Percentiles rank a stretch among this genome's conserved stretches.
These are phyloP conservation scores for Erysimum cheiranthoides DNA, from an alignment of 345 rosid genomes.

Conservation along the genomic window DNA sequence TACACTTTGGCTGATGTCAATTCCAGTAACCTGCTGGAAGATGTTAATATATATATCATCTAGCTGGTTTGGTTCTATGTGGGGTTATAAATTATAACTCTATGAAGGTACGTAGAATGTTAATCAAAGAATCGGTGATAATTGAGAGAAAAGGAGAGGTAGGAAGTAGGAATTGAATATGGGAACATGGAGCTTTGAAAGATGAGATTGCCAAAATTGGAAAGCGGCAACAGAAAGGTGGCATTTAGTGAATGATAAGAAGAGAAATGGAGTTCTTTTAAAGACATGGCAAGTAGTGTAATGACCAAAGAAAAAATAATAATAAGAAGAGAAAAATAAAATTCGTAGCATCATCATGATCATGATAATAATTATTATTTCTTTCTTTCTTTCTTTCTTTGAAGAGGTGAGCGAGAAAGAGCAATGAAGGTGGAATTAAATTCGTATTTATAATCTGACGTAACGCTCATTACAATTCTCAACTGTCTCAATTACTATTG, in stretches of 20 bases:
- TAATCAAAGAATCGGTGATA: conserved; percentile 29
- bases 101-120: conserved; percentile 33
- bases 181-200: conserved; percentile 51
- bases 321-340: neutral
- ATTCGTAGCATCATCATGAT: conserved; percentile 45
- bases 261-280: conserved; percentile 39
- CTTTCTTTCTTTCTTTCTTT: conserved; percentile 18
- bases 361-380: conserved; percentile 38
- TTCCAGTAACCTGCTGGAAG: conserved; percentile 30
- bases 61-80: conserved; percentile 39
- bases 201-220: conserved; percentile 53
- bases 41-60: conserved; percentile 31
- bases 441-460: conserved; percentile 88
- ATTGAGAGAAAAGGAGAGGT: conserved; percentile 44
- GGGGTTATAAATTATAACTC: conserved; percentile 33
- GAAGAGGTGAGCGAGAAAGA: conserved; percentile 45
- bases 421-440: conserved; percentile 59
- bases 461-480: conserved; percentile 83
- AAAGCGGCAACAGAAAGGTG: conserved; percentile 63
- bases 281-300: conserved; percentile 43
- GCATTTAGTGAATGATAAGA: conserved; percentile 62
- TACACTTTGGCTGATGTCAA: conserved; percentile 42
- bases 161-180: conserved; percentile 53
- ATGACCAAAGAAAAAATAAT: conserved; percentile 17
- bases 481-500: conserved; percentile 92